Base-by-base conservation (phyloP, 169 alveolate species). In the Plasmodium fragile region DNA sequence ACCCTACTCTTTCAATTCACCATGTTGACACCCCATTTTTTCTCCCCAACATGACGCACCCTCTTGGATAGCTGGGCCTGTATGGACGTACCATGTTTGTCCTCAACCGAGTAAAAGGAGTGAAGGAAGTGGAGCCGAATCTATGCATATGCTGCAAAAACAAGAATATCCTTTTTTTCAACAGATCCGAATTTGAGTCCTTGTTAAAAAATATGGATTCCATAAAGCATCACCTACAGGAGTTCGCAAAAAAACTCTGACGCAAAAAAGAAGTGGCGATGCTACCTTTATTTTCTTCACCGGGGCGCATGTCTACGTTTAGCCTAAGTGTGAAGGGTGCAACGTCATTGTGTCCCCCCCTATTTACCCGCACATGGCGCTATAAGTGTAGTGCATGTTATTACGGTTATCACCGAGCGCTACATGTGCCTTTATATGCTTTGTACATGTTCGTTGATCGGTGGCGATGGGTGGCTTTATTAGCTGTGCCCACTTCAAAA, bases 71-170 rank as follows among this genome's bases (percentile, higher is more conserved):
- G 94, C 79, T 90, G 5, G 94, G 94, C 34, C n/a, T 43, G 6
- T 90, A 69, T 70, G 94, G 94, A 55, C 43, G 94, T 30, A 90
- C 32, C 39, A 16, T 90, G 72, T 90, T 90, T 80, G 70, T 90
- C 52, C 49, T 80, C 34, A 90, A 90, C 72, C 70, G 94, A 80
- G 22, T 81, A 69, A 90, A 79, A 43, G 94, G 94, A 59, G 30
- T 87, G 43, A 53, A 65, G 41, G 93, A 43, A 53, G 52, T 34
- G 52, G 94, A 90, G 39, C 73, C 92, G 5, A 90, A 90, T 45
- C 39, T 90, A 81, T 90, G 90, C 28, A 90, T 90, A 65, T 90
- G 94, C 39, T 90, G 94, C 70, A 90, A 90, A 90, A 90, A 90
- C 41, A 90, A 90, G 73, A 70, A 70, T 70, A 39, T 90, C 18